Conservation (phyloP, 2,329 filamentous ascomycete species). For the Fusarium pininemorale region DNA sequence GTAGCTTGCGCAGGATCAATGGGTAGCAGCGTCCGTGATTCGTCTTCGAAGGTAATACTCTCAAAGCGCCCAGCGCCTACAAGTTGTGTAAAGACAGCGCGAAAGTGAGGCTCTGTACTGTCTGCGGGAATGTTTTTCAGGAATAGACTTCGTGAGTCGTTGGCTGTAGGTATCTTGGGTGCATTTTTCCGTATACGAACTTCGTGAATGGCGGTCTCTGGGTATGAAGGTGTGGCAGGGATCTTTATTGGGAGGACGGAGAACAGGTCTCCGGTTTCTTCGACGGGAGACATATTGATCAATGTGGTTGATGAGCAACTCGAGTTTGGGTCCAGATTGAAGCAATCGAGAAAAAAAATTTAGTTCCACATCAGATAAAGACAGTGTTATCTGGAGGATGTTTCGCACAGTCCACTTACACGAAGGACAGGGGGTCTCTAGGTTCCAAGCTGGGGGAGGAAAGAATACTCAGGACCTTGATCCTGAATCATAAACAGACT, state of each 20-base stretch:
- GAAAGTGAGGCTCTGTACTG: slow-evolving; percentile 79
- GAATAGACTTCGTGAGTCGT: slow-evolving; percentile 84
- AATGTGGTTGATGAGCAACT: not conserved
- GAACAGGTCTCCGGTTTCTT: slow-evolving; percentile 63
- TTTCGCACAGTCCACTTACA: slow-evolving; percentile 20
- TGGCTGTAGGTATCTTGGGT: slow-evolving; percentile 77
- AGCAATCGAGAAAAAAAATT: slow-evolving; percentile 36
- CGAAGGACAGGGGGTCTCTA: not conserved
- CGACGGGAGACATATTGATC: slow-evolving; percentile 43
- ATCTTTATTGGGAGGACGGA: slow-evolving; percentile 74
- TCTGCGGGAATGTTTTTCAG: slow-evolving; percentile 90
- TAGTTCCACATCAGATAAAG: slow-evolving; percentile 19
- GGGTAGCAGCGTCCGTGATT: slow-evolving; percentile 54
- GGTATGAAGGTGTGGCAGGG: slow-evolving; percentile 69
- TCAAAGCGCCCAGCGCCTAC: slow-evolving; percentile 84
- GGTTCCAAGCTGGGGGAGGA: too few species aligned
- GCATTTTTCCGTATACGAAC: slow-evolving; percentile 87
- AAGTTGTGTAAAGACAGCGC: slow-evolving; percentile 76
- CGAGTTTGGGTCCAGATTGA: not conserved
- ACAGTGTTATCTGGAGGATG: not conserved
- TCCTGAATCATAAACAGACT: too few species aligned
- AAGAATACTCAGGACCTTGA: too few species aligned
- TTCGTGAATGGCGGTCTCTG: slow-evolving; percentile 75
- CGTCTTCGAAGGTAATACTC: slow-evolving; percentile 76
- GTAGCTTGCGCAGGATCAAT: slow-evolving; percentile 60